Evolutionary conservation across 179 eudicot genomes (phyloP).

Genomic region (Silene vulgaris): DNA sequence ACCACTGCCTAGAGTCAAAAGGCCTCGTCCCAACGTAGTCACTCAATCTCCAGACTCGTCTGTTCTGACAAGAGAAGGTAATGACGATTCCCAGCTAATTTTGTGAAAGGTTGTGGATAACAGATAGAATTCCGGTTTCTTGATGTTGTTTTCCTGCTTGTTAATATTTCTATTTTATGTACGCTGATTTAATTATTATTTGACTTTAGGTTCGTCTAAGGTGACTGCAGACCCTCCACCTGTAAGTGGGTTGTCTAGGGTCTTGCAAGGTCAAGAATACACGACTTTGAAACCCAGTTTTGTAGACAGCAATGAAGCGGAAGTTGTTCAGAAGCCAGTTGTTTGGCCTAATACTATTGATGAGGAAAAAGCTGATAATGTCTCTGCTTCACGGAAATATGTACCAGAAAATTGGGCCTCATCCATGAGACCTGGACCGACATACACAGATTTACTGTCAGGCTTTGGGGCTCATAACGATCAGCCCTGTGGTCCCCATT

Average conservation of each 20-base stretch:
- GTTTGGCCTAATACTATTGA: constrained; percentile 48
- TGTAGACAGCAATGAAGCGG: constrained; percentile 66
- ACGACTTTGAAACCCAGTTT: constrained; percentile 56
- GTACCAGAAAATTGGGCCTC: constrained; percentile 51
- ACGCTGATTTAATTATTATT: constrained; percentile 13
- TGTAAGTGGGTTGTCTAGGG: constrained; percentile 58
- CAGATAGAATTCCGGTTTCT: neutral
- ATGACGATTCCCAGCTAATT: neutral
- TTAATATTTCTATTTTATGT: neutral
- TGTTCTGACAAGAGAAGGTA: constrained; percentile 84
- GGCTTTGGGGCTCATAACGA: constrained; percentile 56
- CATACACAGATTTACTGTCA: constrained; percentile 66
- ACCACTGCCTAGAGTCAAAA: constrained; percentile 66
- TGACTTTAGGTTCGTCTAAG: constrained; percentile 49
- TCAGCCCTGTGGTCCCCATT: constrained; percentile 41
- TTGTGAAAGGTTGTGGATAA: constrained; percentile 1
- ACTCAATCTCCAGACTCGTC: constrained; percentile 72
- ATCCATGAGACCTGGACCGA: constrained; percentile 48
- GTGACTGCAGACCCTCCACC: constrained; percentile 54
- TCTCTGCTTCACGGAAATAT: constrained; percentile 45
- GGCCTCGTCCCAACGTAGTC: constrained; percentile 62
- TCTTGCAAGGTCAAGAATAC: constrained; percentile 91
- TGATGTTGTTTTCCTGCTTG: neutral
- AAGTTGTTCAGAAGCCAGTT: constrained; percentile 52
- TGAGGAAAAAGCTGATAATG: constrained; percentile 47